Evolutionary conservation across 73 alveolate genomes (phyloP).

Genomic region (Uronychia binucleata): DNA sequence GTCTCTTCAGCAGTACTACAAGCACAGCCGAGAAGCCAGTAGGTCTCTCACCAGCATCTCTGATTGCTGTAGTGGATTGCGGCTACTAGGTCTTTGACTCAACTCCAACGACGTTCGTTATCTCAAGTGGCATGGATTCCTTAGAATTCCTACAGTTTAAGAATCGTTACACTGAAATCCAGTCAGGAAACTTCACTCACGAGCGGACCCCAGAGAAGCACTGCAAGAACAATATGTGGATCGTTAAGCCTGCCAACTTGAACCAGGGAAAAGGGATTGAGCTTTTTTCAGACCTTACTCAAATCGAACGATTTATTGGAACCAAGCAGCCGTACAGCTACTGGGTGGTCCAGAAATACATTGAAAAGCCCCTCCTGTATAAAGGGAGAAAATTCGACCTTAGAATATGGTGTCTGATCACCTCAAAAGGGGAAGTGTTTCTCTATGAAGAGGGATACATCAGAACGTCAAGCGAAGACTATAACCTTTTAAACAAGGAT

Average conservation of each 20-base stretch:
- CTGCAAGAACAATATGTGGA: slow-evolving; percentile 64
- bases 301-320: slow-evolving; percentile 37
- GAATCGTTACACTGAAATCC: slow-evolving; percentile 35
- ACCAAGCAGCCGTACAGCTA: slow-evolving; percentile 35
- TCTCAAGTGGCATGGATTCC: slow-evolving; percentile 45
- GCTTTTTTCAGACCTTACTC: slow-evolving; percentile 33
- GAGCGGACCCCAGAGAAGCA: slow-evolving; percentile 63
- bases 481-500: slow-evolving; percentile 56
- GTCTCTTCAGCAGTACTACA: slow-evolving; percentile 50
- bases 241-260: slow-evolving; percentile 65
- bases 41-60: slow-evolving; percentile 6
- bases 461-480: slow-evolving; percentile 51
- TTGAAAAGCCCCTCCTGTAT: slow-evolving; percentile 80
- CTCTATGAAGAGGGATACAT: slow-evolving; percentile 62
- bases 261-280: slow-evolving; percentile 73
- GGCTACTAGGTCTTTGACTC: slow-evolving; percentile 57
- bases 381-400: slow-evolving; percentile 89
- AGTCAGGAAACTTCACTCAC: not conserved
- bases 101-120: slow-evolving; percentile 65
- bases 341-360: slow-evolving; percentile 85
- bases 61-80: slow-evolving; percentile 4
- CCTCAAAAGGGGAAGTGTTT: slow-evolving; percentile 58
- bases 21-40: slow-evolving; percentile 32
- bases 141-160: slow-evolving; percentile 36
- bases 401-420: slow-evolving; percentile 79